Conservation (phyloP, 352 stramenopile genomes). For the Phytophthora agathidicida region DNA sequence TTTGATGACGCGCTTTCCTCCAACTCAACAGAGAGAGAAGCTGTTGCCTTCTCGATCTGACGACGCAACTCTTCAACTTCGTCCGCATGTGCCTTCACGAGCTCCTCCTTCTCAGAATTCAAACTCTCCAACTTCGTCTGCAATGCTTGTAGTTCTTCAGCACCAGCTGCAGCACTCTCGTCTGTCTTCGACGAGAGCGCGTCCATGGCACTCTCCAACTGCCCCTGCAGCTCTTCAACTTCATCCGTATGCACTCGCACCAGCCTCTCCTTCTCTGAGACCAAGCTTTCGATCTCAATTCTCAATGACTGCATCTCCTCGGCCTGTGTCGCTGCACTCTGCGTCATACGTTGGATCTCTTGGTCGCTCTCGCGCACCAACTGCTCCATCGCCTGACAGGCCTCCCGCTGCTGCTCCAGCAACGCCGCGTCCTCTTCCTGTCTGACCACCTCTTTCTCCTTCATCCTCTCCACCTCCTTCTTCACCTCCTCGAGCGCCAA, state of each 20-base stretch:
- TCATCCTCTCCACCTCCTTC: constrained; percentile 34
- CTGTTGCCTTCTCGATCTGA: constrained; percentile 22
- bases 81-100: constrained; percentile 8
- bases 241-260: constrained; percentile 22
- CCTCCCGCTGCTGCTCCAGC: constrained; percentile 44
- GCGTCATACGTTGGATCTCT: constrained; percentile 45
- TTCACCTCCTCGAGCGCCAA: constrained; percentile 40
- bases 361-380: constrained; percentile 49
- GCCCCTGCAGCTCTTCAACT: constrained; percentile 30
- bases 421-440: constrained; percentile 49
- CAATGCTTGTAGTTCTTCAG: constrained; percentile 18
- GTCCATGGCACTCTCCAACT: constrained; percentile 34
- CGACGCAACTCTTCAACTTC: constrained; percentile 27
- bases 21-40: neutral
- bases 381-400: constrained; percentile 53
- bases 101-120: constrained; percentile 7
- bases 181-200: constrained; percentile 8
- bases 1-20: neutral
- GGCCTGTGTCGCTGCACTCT: constrained; percentile 28
- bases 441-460: constrained; percentile 29
- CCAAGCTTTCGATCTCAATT: constrained; percentile 33
- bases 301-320: constrained; percentile 39
- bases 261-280: constrained; percentile 25
- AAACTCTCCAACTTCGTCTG: constrained; percentile 16
- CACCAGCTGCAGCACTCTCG: neutral